Evolutionary conservation across 176 grass and related monocot genomes (phyloP).

Genomic region (Carex myosuroides): DNA sequence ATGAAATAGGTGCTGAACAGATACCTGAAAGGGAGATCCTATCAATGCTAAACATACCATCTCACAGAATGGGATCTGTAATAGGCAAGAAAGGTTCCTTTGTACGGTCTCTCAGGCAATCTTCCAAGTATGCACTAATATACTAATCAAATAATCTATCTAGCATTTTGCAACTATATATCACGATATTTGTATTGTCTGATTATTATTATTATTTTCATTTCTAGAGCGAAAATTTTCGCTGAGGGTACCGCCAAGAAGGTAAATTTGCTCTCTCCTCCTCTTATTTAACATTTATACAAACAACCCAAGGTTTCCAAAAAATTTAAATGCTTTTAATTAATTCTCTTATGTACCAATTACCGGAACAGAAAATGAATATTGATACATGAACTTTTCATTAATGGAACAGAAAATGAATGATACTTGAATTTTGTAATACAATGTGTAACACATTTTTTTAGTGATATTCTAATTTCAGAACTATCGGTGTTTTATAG

Average conservation of each 20-base stretch:
- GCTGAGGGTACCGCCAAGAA: slow-evolving; percentile 56
- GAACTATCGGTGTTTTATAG: neutral
- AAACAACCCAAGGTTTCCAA: neutral
- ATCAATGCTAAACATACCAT: slow-evolving; percentile 67
- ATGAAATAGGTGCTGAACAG: slow-evolving; percentile 17
- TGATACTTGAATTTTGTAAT: neutral
- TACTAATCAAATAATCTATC: neutral
- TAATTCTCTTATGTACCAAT: neutral
- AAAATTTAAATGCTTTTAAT: neutral
- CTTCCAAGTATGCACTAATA: slow-evolving; percentile 59
- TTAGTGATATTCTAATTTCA: neutral
- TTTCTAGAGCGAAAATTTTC: slow-evolving; percentile 62
- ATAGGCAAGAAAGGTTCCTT: slow-evolving; percentile 78
- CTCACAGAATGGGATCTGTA: slow-evolving; percentile 80
- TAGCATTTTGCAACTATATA: too few species aligned
- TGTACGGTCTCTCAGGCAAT: slow-evolving; percentile 55
- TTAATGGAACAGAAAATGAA: neutral
- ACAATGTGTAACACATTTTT: neutral
- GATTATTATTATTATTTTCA: slow-evolving; percentile 21
- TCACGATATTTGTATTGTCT: neutral
- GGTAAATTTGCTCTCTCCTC: slow-evolving; percentile 26
- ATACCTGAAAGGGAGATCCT: slow-evolving; percentile 61
- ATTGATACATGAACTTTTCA: neutral
- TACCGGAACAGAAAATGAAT: neutral
- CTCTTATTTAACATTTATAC: neutral